Base-by-base conservation (phyloP, 2,329 filamentous ascomycete genomes). In the Aspergillus fructus region DNA sequence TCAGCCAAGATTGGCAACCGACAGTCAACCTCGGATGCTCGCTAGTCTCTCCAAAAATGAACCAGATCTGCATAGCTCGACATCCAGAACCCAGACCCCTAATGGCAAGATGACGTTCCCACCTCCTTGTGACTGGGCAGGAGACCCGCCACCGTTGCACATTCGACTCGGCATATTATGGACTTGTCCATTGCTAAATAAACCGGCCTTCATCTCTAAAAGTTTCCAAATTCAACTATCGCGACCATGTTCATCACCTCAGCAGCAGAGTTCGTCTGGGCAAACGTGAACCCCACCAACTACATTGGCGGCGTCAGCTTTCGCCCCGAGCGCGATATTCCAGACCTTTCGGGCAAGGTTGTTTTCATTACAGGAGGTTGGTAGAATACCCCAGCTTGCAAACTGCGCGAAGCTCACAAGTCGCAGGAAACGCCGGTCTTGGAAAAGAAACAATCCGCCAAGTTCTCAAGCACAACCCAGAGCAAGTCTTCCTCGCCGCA, bases 341-440 rank as follows among this genome's bases (percentile, higher is more conserved):
- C 65, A 5, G 64, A 72, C 51, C 59, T 76, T 5, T 34, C 64
- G 4, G 71, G 66, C 4, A 75, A 71, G 57, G 67, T 74, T n/a
- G 62, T 70, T 6, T 49, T 76, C 7, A 64, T 76, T 13, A 76
- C 72, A 8, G 73, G 73, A 34, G 73, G 72, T 72, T 56, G n/a
- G 43, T 58, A 40, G 8, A 3, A 8, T 15, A 46, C 30, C 21
- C 5, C 23, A 46, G 12, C 15, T 27, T 6, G 19, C 5, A 5
- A 5, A 13, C 13, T 6, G 34, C 34, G 12, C 34, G 15, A 37
- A n/a, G n/a, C 34, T 37, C 6, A 37, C 34, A 7, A 8, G 34
- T 15, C 33, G 59, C 27, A 73, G 70, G 70, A 58, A 83, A 80
- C 54, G 68, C 73, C n/a, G 81, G 81, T 0, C 73, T 84, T 0